Base-by-base conservation (phyloP, 2,329 filamentous ascomycete genomes). In the Alternaria dauci region DNA sequence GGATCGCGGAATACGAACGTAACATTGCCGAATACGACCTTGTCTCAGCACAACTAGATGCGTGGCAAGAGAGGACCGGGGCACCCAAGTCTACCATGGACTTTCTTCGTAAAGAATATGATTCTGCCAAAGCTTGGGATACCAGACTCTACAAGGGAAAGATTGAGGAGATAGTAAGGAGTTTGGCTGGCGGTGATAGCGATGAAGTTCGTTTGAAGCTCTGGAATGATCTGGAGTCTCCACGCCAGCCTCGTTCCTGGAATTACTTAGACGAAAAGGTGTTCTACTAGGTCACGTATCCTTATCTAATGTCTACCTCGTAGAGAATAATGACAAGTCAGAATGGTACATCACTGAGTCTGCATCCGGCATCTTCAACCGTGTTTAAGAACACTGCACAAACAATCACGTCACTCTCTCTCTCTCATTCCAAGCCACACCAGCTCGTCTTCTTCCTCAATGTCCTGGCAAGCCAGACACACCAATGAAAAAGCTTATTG, bases 401-500 rank as follows among this genome's bases (percentile, higher is more conserved):
- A 14, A 25, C 20, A 6, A 23, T 23, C 5, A 23, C 18, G 18
- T 20, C 14, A 51, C 20, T 23, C 20, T 23, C 48, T 18, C 7
- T n/a, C 14, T 52, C 28, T 52, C 16, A 38, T 16, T 36, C 23
- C n/a, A 26, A 30, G 11, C 34, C 26, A 32, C 38, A 20, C 5
- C 41, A 25, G 16, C 14, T 32, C 16, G 34, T 11, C 46, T 42
- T 41, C 58, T 61, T 53, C 58, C 50, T 61, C 54, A 53, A 58
- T 46, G 42, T n/a, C 16, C 54, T 56, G 14, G 54, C 58, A 50
- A 53, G 48, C 58, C 46, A 50, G 36, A 38, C 9, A 16, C 25
- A 53, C 26, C 43, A 58, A 61, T 53, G 54, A 58, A 53, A 58
- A 61, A 61, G 30, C 34, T 38, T 23, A 16, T 44, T 25, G 30